These are phyloP conservation scores for Omphalotus guepiniiformis DNA, from an alignment of 768 basidiomycete genomes.

Conservation along the genomic window DNA sequence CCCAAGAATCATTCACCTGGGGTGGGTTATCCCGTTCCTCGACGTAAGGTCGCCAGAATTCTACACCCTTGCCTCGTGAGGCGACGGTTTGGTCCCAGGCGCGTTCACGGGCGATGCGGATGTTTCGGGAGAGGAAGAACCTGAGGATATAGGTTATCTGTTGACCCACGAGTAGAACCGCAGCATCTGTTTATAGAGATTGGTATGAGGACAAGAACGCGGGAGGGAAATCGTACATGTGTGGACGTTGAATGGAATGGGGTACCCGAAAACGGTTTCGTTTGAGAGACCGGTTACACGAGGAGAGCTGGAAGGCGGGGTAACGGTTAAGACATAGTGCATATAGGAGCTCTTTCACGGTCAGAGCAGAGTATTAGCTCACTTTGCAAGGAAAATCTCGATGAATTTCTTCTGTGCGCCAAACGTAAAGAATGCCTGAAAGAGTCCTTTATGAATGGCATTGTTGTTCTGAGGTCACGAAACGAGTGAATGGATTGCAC, in stretches of 20 bases:
- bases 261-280: slow-evolving; percentile 62
- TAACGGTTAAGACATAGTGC: neutral
- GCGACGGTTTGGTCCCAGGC: slow-evolving; percentile 80
- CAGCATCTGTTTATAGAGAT: slow-evolving; percentile 50
- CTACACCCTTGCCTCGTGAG: slow-evolving; percentile 75
- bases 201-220: neutral
- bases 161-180: slow-evolving; percentile 64
- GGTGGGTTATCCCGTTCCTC: slow-evolving; percentile 77
- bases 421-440: slow-evolving; percentile 64
- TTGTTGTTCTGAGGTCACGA: neutral
- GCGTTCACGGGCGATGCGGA: slow-evolving; percentile 71
- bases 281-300: slow-evolving; percentile 57
- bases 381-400: slow-evolving; percentile 61
- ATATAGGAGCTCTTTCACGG: too few relatives aligned
- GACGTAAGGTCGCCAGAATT: slow-evolving; percentile 83
- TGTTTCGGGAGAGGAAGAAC: slow-evolving; percentile 83
- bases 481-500: slow-evolving; percentile 13
- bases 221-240: slow-evolving; percentile 48
- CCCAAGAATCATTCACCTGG: slow-evolving; percentile 22
- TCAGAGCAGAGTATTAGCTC: slow-evolving; percentile 12
- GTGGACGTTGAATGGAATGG: slow-evolving; percentile 60
- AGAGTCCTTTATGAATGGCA: neutral
- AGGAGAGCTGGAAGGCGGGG: slow-evolving; percentile 47
- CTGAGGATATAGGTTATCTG: slow-evolving; percentile 73
- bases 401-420: slow-evolving; percentile 68